Evolutionary conservation across 164 flowering plant species (phyloP).

Genomic region (Euptelea pleiosperma): DNA sequence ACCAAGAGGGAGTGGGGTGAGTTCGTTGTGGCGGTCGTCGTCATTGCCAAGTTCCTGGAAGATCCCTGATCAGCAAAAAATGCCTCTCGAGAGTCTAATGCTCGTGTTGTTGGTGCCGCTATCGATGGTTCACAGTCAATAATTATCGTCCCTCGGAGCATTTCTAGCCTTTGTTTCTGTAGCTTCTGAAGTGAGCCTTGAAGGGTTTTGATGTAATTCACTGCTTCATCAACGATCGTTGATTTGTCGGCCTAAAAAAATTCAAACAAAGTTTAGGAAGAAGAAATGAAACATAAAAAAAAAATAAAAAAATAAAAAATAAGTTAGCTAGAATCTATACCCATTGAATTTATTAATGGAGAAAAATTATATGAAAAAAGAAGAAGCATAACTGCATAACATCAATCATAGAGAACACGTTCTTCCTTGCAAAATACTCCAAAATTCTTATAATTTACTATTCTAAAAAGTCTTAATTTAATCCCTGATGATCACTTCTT

Average conservation of each 20-base stretch:
- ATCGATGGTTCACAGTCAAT: slow-evolving; percentile 18
- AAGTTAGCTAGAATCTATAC: too few relatives aligned
- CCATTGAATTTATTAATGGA: too few relatives aligned
- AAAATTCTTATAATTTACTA: too few relatives aligned
- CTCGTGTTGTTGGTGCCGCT: slow-evolving; percentile 10
- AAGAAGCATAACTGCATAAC: too few relatives aligned
- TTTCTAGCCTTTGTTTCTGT: slow-evolving; percentile 56
- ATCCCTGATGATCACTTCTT: too few relatives aligned
- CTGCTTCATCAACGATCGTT: slow-evolving; percentile 86
- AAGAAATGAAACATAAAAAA: too few relatives aligned
- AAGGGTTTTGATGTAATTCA: slow-evolving; percentile 62
- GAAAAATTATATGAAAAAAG: too few relatives aligned
- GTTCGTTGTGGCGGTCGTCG: background rate
- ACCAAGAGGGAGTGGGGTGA: slow-evolving; percentile 11
- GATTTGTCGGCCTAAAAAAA: slow-evolving; percentile 76
- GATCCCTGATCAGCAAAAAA: slow-evolving; percentile 59
- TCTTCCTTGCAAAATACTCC: too few relatives aligned
- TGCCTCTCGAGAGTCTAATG: slow-evolving; percentile 43
- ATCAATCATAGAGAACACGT: too few relatives aligned
- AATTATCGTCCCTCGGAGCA: slow-evolving; percentile 23
- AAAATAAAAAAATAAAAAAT: too few relatives aligned
- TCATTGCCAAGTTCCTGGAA: slow-evolving; percentile 18
- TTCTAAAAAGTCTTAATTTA: too few relatives aligned
- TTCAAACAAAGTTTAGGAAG: background rate
- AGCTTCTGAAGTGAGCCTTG: slow-evolving; percentile 50